phyloP scores from a whole-genome alignment of 2,329 filamentous ascomycete species.

The Byssoonygena ceratinophila region DNA sequence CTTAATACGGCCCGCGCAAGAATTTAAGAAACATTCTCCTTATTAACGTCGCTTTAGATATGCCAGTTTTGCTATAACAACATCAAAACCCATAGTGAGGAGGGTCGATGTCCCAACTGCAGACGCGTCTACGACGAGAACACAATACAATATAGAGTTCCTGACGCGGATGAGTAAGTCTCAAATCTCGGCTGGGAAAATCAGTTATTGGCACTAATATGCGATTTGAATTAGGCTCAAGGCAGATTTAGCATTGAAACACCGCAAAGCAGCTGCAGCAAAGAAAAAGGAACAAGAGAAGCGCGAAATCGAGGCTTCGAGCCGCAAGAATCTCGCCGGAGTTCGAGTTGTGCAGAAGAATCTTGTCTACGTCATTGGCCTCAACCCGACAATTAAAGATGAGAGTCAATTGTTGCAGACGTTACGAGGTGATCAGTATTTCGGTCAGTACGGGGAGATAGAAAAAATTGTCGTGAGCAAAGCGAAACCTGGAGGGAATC shows the following conservation, averaged over 20 bases:
- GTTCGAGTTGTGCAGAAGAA: slow-evolving; percentile 97
- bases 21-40: not conserved
- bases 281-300: slow-evolving; percentile 94
- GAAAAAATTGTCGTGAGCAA: slow-evolving; percentile 99
- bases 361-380: slow-evolving; percentile 90
- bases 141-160: slow-evolving; percentile 92
- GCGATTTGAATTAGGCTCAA: slow-evolving; percentile 33
- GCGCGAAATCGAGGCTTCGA: slow-evolving; percentile 88
- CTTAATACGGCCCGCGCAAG: not conserved
- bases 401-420: slow-evolving; percentile 78
- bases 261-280: slow-evolving; percentile 81
- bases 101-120: slow-evolving; percentile 94
- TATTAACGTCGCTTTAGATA: slow-evolving; percentile 50
- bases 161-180: slow-evolving; percentile 85
- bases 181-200: slow-evolving; percentile 1
- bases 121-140: slow-evolving; percentile 91
- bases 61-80: slow-evolving; percentile 99
- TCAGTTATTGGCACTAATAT: slow-evolving; percentile 2
- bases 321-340: slow-evolving; percentile 88
- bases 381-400: slow-evolving; percentile 84
- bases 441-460: slow-evolving; percentile 96
- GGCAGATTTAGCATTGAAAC: slow-evolving; percentile 51
- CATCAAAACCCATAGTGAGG: slow-evolving; percentile 88
- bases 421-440: slow-evolving; percentile 81
- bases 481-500: slow-evolving; percentile 60